Percentiles rank a stretch among this genome's conserved stretches.
Evolutionary conservation across 2,329 filamentous ascomycete genomes (phyloP).

Genomic region (Aspergillus floridensis): DNA sequence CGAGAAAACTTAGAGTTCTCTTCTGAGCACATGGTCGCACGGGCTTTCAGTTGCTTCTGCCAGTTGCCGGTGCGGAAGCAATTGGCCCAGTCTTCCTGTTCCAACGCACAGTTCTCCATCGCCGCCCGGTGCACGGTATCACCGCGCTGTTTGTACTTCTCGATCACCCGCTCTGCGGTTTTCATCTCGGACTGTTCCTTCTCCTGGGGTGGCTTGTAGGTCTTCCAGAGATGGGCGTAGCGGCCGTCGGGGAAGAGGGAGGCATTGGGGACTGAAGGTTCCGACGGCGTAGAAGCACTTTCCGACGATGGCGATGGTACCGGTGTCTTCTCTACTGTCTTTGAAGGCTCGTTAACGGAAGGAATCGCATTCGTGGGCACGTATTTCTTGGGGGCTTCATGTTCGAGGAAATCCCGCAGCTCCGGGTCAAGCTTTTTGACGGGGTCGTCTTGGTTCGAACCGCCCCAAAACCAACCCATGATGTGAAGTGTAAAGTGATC

Average conservation of each 20-base stretch:
- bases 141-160: slow-evolving; percentile 80
- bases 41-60: slow-evolving; percentile 53
- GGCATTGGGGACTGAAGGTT: slow-evolving; percentile 43
- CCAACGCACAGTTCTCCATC: slow-evolving; percentile 87
- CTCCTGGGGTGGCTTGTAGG: slow-evolving; percentile 70
- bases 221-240: slow-evolving; percentile 89
- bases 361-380: slow-evolving; percentile 33
- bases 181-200: slow-evolving; percentile 71
- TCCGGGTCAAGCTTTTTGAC: slow-evolving; percentile 75
- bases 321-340: slow-evolving; percentile 24
- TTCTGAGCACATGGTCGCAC: slow-evolving; percentile 73
- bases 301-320: slow-evolving; percentile 21
- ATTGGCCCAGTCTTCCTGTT: slow-evolving; percentile 76
- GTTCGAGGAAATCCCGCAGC: slow-evolving; percentile 78
- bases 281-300: slow-evolving; percentile 24
- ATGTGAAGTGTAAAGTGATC: neutral
- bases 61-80: slow-evolving; percentile 75
- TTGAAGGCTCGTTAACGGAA: slow-evolving; percentile 18
- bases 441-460: slow-evolving; percentile 58
- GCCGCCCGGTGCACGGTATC: slow-evolving; percentile 74
- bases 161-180: slow-evolving; percentile 77
- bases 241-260: slow-evolving; percentile 67
- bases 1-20: slow-evolving; percentile 76
- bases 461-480: slow-evolving; percentile 64
- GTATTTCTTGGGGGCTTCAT: slow-evolving; percentile 76